phyloP scores from a whole-genome alignment of 371 early-diverging fungal species.

The Conidiobolus incongruus region DNA sequence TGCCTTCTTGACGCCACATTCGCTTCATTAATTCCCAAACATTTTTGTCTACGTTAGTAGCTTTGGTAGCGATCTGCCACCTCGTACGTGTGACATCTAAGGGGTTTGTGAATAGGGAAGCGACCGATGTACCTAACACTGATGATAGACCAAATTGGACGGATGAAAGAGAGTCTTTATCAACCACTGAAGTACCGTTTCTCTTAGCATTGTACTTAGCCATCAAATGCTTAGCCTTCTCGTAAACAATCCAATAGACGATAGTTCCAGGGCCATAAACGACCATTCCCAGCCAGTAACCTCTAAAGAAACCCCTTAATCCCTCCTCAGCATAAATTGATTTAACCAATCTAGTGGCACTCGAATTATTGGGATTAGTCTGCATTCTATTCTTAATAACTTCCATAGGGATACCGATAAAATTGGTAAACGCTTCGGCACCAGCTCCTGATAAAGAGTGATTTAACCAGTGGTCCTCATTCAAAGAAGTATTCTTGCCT shows the following conservation, averaged over 20 bases:
- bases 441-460: conserved; percentile 22
- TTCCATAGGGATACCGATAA: conserved; percentile 64
- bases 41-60: too few relatives aligned
- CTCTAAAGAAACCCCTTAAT: conserved; percentile 37
- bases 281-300: conserved; percentile 53
- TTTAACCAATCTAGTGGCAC: conserved; percentile 10
- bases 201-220: not conserved
- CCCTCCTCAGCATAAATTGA: conserved; percentile 30
- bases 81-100: conserved; percentile 68
- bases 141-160: conserved; percentile 29
- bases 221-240: conserved; percentile 26
- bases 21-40: too few relatives aligned
- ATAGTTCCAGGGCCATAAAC: conserved; percentile 28
- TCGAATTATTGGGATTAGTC: conserved; percentile 3
- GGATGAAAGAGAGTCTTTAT: conserved; percentile 13
- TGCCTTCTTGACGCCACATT: too few relatives aligned
- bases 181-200: not conserved
- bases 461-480: conserved; percentile 6
- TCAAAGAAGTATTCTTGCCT: too few relatives aligned
- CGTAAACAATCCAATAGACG: conserved; percentile 52
- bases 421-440: conserved; percentile 28
- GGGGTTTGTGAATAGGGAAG: conserved; percentile 35
- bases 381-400: conserved; percentile 52
- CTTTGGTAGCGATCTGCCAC: conserved; percentile 29
- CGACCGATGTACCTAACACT: conserved; percentile 27